Conservation (phyloP, 495 filamentous ascomycete species). For the Neurospora sp. region DNA sequence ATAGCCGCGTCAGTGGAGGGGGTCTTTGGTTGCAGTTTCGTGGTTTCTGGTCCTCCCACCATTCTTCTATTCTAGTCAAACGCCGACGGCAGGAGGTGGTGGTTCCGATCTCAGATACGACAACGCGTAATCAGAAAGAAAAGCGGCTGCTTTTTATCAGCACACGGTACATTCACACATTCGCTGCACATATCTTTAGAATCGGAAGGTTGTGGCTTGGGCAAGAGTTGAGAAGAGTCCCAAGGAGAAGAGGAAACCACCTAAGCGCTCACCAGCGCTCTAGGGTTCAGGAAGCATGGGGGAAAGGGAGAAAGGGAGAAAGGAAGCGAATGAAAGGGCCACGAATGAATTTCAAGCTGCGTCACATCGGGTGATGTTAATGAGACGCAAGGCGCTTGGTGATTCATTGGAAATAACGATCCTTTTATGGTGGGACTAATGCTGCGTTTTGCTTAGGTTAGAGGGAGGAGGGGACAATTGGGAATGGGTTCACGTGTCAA, state of each 20-base stretch:
- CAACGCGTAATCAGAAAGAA: not conserved
- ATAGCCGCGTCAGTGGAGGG: not conserved
- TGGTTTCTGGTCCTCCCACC: not conserved
- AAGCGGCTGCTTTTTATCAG: not conserved
- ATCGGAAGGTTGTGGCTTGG: not conserved
- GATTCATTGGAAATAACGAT: not conserved
- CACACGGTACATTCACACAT: not conserved
- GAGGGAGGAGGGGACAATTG: not conserved
- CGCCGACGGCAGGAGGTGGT: not conserved
- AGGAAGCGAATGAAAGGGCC: not conserved
- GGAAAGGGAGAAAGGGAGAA: not conserved
- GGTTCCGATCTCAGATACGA: not conserved
- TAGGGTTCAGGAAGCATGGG: not conserved
- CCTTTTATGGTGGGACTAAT: not conserved
- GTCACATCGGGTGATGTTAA: not conserved
- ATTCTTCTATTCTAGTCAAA: not conserved
- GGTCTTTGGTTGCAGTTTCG: not conserved
- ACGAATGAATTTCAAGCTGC: not conserved
- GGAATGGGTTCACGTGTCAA: not conserved
- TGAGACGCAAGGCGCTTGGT: not conserved
- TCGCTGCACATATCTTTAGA: not conserved
- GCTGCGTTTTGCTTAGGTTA: not conserved
- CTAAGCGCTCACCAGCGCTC: not conserved
- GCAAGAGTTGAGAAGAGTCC: not conserved
- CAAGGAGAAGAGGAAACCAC: not conserved